phyloP scores from a whole-genome alignment of 2,329 filamentous ascomycete genomes.

The Pseudopyrenochaeta lycopersici region DNA sequence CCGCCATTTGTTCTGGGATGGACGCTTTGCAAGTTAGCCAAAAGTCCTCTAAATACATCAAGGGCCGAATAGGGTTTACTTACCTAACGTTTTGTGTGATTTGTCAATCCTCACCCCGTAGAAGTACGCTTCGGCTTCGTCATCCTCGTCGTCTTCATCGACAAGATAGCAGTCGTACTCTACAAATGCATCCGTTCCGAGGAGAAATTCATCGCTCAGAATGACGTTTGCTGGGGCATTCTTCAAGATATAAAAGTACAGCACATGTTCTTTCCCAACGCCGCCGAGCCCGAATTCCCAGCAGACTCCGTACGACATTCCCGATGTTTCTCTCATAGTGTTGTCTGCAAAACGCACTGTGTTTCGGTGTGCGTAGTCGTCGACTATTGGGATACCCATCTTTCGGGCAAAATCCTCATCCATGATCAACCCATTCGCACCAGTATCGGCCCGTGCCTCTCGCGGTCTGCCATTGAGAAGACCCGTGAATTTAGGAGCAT shows the following conservation, averaged over 20 bases:
- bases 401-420: conserved; percentile 16
- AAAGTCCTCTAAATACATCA: neutral
- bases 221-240: conserved; percentile 18
- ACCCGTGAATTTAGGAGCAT: conserved; percentile 15
- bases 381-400: conserved; percentile 4
- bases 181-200: conserved; percentile 7
- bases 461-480: conserved; percentile 12
- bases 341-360: conserved; percentile 19
- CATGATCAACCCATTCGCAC: conserved; percentile 16
- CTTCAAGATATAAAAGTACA: conserved; percentile 16
- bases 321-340: conserved; percentile 15
- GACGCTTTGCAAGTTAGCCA: neutral
- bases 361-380: neutral
- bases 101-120: neutral
- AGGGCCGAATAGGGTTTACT: no score
- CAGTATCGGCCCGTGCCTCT: conserved; percentile 19
- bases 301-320: conserved; percentile 14
- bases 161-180: neutral
- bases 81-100: neutral
- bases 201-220: conserved; percentile 15
- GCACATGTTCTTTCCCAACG: neutral
- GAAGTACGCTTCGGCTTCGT: neutral
- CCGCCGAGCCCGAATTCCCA: conserved; percentile 21
- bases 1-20: neutral
- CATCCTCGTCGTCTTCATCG: neutral